These are phyloP conservation scores for Terana coerulea DNA, from an alignment of 768 basidiomycete species.

Conservation along the genomic window DNA sequence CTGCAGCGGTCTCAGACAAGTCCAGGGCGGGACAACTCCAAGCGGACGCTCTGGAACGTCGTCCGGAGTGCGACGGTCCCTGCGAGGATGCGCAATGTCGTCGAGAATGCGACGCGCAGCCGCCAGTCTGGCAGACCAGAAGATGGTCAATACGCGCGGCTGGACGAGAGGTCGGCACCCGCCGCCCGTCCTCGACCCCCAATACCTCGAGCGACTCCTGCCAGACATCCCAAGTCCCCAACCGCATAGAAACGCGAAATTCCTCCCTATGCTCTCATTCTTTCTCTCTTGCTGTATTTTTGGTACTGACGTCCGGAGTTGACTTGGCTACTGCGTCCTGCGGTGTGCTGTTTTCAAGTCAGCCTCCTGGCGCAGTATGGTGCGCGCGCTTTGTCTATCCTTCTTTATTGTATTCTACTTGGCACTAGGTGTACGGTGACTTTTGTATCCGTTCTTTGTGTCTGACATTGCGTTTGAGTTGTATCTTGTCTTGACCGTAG, in stretches of 20 bases:
- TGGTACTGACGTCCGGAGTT: no score
- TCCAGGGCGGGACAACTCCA: background rate
- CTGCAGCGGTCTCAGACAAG: background rate
- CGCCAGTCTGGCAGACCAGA: background rate
- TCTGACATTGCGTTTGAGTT: no score
- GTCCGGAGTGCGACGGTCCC: slow-evolving; percentile 3
- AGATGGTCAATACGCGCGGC: slow-evolving; percentile 4
- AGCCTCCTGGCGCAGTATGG: no score
- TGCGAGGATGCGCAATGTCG: slow-evolving; percentile 9
- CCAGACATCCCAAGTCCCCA: no score
- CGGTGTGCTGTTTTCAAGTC: no score
- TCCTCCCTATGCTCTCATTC: background rate
- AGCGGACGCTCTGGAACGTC: slow-evolving; percentile 5
- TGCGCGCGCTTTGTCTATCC: no score
- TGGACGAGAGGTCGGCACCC: background rate
- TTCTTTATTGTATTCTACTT: no score
- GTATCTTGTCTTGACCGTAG: background rate
- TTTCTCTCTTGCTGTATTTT: background rate
- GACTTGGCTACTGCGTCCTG: no score
- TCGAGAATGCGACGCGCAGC: slow-evolving; percentile 1
- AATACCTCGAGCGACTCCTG: no score
- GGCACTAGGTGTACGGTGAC: no score
- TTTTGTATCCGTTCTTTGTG: no score
- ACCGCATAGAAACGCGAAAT: no score
- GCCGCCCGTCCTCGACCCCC: background rate